Evolutionary conservation across 1,139 yeast species (phyloP).

Genomic region (Wickerhamiella pararugosa): DNA sequence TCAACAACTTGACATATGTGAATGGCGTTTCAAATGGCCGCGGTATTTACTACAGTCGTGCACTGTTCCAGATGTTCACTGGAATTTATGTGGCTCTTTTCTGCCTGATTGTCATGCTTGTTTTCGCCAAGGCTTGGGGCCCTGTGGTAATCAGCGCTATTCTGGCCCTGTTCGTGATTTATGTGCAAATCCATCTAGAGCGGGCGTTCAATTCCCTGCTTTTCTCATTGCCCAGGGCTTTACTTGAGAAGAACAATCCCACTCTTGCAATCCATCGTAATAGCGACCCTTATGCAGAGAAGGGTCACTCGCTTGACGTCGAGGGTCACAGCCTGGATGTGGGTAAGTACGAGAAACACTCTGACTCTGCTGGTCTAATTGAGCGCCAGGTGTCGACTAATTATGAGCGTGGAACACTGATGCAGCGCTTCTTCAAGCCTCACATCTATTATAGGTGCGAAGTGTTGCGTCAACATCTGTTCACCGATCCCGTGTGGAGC

Average conservation of each 20-base stretch:
- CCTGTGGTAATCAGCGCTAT: constrained; percentile 67
- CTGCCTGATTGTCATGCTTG: constrained; percentile 72
- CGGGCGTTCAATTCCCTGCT: constrained; percentile 52
- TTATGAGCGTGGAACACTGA: constrained; percentile 10
- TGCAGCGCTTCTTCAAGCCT: constrained; percentile 34
- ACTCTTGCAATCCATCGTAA: background rate
- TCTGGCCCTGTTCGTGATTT: constrained; percentile 45
- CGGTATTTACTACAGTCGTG: constrained; percentile 79
- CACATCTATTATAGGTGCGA: constrained; percentile 37
- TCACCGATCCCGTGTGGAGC: constrained; percentile 33
- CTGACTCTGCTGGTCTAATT: constrained; percentile 4
- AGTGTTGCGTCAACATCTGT: constrained; percentile 18
- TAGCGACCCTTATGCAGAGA: background rate
- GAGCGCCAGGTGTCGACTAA: background rate
- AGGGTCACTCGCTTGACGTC: background rate
- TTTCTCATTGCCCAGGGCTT: constrained; percentile 56
- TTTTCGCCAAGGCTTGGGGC: constrained; percentile 91
- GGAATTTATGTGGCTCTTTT: constrained; percentile 81
- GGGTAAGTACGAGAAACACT: constrained; percentile 1
- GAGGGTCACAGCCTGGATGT: background rate
- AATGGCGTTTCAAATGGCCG: constrained; percentile 53
- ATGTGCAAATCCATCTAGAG: constrained; percentile 46
- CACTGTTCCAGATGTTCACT: constrained; percentile 72
- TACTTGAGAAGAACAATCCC: constrained; percentile 11
- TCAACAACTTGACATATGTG: constrained; percentile 68